Evolutionary conservation across 257 asterid species (phyloP), one percentile per base, ranked within the genome.

Genomic region (Penstemon davidsonii): DNA sequence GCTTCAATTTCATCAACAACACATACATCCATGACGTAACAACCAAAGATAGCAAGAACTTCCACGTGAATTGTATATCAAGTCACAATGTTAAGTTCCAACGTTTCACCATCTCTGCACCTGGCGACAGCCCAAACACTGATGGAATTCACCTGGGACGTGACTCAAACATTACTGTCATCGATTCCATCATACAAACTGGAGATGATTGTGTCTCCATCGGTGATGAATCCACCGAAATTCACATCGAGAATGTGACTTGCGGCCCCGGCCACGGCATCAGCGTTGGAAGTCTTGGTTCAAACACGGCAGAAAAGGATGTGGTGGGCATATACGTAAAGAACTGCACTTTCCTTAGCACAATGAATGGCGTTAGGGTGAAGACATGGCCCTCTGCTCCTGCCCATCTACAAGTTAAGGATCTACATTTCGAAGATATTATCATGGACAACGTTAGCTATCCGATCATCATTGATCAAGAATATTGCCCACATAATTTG

Each of bases 201-300:
- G 82, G 33, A 25, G 33, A 25, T 25, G 33, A 25, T 25, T 25
- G 33, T 25, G 33, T 25, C 33, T 25, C 33, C 33, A 25, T 25
- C 33, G 33, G 33, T 25, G 33, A 25, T 25, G 33, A 25, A 25
- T 25, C 33, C 33, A 15, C 41, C 1, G 64, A 78, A 4, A 36
- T 78, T 12, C 55, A 39, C 40, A 59, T 84, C 15, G n/a, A 45
- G 7, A 74, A 66, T 46, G 81, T 79, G 25, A n/a, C 33, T 0
- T 84, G 86, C 12, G 86, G 88, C 12, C 88, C 84, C 0, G 83
- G 88, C 0, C 86, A 83, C 25, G 88, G 86, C 4, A 74, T 83
- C 61, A 81, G 86, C 62, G 63, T 83, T 3, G 84, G 86, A n/a
- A 84, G 88, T 55, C 74, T 84, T 1, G 83, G 83, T 0, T 76